These are phyloP conservation scores for Penicillium paneum DNA, from an alignment of 2,329 filamentous ascomycete genomes.

Conservation along the genomic window DNA sequence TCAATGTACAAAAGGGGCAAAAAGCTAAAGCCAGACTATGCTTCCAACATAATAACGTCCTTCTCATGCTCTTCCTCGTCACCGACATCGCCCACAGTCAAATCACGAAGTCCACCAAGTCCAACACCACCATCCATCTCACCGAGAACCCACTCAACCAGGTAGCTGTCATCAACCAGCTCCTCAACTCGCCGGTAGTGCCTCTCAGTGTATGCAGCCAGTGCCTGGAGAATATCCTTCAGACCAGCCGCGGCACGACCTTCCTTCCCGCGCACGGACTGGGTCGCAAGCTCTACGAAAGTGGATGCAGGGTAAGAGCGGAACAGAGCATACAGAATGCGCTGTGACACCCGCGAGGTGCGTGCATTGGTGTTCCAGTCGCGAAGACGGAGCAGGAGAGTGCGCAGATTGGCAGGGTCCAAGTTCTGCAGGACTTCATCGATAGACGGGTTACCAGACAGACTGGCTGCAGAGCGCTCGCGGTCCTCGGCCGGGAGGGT, in stretches of 20 bases:
- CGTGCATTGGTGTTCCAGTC: slow-evolving; percentile 98
- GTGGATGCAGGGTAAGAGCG: slow-evolving; percentile 75
- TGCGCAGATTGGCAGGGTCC: slow-evolving; percentile 80
- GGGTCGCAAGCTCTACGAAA: slow-evolving; percentile 64
- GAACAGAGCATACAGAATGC: slow-evolving; percentile 75
- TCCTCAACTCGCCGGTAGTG: slow-evolving; percentile 90
- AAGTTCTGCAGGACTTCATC: slow-evolving; percentile 79
- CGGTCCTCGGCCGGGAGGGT: slow-evolving; percentile 26
- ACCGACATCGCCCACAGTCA: slow-evolving; percentile 19
- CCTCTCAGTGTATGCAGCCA: slow-evolving; percentile 85
- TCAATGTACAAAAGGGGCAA: slow-evolving; percentile 22
- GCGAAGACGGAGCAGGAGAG: slow-evolving; percentile 73
- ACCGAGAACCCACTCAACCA: slow-evolving; percentile 86
- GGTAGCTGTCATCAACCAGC: slow-evolving; percentile 86
- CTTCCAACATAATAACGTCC: slow-evolving; percentile 42
- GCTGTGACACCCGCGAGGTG: slow-evolving; percentile 79
- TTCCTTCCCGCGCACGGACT: slow-evolving; percentile 32
- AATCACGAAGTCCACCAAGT: slow-evolving; percentile 32
- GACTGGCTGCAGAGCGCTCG: slow-evolving; percentile 28
- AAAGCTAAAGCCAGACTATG: slow-evolving; percentile 22
- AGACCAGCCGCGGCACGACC: slow-evolving; percentile 56
- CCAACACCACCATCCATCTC: slow-evolving; percentile 77
- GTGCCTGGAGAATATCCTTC: slow-evolving; percentile 80
- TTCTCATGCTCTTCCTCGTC: slow-evolving; percentile 32
- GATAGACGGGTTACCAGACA: slow-evolving; percentile 56